A percentile compares a stretch with the other conserved stretches of the same genome.
These are phyloP conservation scores for Pseudonitzschia multiseries DNA, from an alignment of 108 stramenopile species.

Conservation along the genomic window DNA sequence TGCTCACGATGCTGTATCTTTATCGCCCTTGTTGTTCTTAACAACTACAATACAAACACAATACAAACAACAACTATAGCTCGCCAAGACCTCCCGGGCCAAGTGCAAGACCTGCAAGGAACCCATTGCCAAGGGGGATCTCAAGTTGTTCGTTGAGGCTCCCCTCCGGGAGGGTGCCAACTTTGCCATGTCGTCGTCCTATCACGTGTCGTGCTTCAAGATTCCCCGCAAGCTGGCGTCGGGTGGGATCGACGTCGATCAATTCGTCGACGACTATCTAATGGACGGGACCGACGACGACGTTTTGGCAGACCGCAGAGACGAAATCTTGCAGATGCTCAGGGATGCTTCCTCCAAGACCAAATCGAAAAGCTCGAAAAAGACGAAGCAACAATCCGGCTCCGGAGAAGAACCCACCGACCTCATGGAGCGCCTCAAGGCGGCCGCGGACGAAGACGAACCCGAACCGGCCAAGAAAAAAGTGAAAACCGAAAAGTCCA, in stretches of 20 bases:
- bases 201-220: slow-evolving; percentile 53
- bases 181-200: slow-evolving; percentile 25
- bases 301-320: slow-evolving; percentile 11
- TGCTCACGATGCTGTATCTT: not conserved
- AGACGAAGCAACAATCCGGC: not conserved
- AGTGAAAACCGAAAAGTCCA: slow-evolving; percentile 25
- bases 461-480: slow-evolving; percentile 41
- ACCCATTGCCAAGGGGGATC: slow-evolving; percentile 55
- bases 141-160: slow-evolving; percentile 44
- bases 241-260: slow-evolving; percentile 5
- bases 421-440: slow-evolving; percentile 11
- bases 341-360: slow-evolving; percentile 18
- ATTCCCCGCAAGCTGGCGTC: slow-evolving; percentile 48
- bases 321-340: slow-evolving; percentile 16
- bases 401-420: not conserved
- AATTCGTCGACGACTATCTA: slow-evolving; percentile 54
- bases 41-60: slow-evolving; percentile 3
- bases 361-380: slow-evolving; percentile 15
- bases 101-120: slow-evolving; percentile 81
- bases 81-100: slow-evolving; percentile 59
- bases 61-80: slow-evolving; percentile 22
- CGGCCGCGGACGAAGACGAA: slow-evolving; percentile 30
- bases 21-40: too few relatives aligned
- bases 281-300: slow-evolving; percentile 40
- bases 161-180: slow-evolving; percentile 13